Base-by-base conservation (phyloP, 805 yeast species). In the Blastobotrys peoriensis region DNA sequence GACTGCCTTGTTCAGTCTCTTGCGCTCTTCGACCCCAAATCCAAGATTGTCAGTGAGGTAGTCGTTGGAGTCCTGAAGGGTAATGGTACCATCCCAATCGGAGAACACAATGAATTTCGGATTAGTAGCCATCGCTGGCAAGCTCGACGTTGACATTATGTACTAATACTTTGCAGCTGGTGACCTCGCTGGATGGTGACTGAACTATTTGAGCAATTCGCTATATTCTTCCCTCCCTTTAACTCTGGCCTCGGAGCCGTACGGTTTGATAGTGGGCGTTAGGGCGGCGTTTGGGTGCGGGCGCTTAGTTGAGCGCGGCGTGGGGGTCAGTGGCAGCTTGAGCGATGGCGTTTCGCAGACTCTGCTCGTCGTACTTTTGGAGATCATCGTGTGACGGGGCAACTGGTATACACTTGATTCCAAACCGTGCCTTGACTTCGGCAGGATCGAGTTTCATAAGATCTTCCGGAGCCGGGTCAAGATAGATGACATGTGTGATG, bases 21-120 rank as follows among this genome's bases (percentile, higher is more conserved):
- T 66, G 55, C 98, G 76, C 51, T 73, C 72, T 21, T 71, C 78
- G 40, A 69, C 67, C 2, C 98, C 98, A 63, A 87, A 83, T 3
- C 99, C 99, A 18, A 83, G 69, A 55, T 77, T 78, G 62, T 93
- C 98, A 5, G 97, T 89, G 51, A 93, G 69, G 62, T 73, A 84
- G 64, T 93, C 98, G 63, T 93, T 93, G 48, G 96, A 85, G 64
- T 93, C 99, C 60, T 91, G 95, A 48, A 85, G 69, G 9, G 98
- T 93, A 52, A 93, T 93, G 2, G 98, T 93, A 22, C 99, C 99
- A 63, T 93, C 99, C 79, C 94, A 93, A 64, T 93, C 99, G 36
- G 97, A 85, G 71, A 93, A 93, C 36, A 93, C 83, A 58, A 93
- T 87, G 38, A 95, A 91, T 51, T 76, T 74, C 53, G 68, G 67